Evolutionary conservation across 306 rosid species (phyloP), one percentile per base, ranked within the genome.

Genomic region (Cucurbita argyrosperma): DNA sequence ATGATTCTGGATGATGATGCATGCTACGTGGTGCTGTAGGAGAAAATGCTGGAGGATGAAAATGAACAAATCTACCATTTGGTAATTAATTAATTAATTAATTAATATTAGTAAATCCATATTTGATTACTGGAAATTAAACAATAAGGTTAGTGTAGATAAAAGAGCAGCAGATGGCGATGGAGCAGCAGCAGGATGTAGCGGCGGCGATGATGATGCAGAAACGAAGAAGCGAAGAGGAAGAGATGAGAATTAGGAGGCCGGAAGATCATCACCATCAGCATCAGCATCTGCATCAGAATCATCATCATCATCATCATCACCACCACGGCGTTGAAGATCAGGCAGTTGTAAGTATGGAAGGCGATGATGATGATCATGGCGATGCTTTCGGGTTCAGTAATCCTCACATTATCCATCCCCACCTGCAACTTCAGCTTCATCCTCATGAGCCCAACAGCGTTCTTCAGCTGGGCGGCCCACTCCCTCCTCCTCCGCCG

Each of bases 1-100:
- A 2, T 30, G 35, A 30, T 30, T 30, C 80, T 15, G 43, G 42
- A 58, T 12, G n/a, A 58, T 58, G 35, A 10, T 23, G 16, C 16
- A 35, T 61, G 54, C 9, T n/a, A 0, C 0, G 3, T 18, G 10
- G 37, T 66, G 69, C 45, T 15, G 47, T 63, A 88, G 97, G 89
- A 81, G 74, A 81, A 80, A 80, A 76, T 85, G 16, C 75, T 82
- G 85, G 88, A 83, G 77, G 86, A 87, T 4, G 91, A 89, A 73
- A 89, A 91, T 71, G 77, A 30, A 43, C 83, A 82, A 54, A 74
- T 91, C 64, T 82, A 80, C 71, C 84, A 77, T 52, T 77, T 85
- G 90, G 97, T 91, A 49, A 4, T 30, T 2, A 30, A 30, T 30
- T 21, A 21, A 21, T 21, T 21, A 21, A 21, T 21, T 30, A 30